phyloP scores from a whole-genome alignment of 177 flowering plant species.

The Tripterygium wilfordii region DNA sequence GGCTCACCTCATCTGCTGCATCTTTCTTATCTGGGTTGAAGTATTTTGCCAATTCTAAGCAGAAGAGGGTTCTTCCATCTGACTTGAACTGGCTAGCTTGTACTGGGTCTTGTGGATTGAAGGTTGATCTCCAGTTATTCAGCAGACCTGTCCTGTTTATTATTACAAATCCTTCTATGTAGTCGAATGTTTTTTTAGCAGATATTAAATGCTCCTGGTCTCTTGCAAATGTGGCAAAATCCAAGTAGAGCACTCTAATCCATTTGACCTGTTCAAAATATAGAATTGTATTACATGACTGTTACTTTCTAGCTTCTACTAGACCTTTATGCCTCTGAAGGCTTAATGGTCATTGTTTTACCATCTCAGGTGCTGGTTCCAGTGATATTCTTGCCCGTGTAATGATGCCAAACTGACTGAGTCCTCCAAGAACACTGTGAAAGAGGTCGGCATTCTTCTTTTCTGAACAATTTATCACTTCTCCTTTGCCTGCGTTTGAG shows the following conservation, averaged over 20 bases:
- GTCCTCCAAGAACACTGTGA: constrained; percentile 66
- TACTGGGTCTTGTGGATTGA: constrained; percentile 42
- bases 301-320: not conserved
- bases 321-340: not conserved
- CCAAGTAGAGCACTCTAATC: constrained; percentile 51
- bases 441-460: constrained; percentile 54
- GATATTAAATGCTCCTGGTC: constrained; percentile 61
- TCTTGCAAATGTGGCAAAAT: constrained; percentile 41
- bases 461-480: constrained; percentile 46
- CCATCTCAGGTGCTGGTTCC: constrained; percentile 62
- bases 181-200: constrained; percentile 45
- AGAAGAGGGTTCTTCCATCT: constrained; percentile 48
- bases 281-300: not conserved
- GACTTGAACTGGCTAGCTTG: constrained; percentile 49
- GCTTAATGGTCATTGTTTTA: constrained; percentile 14
- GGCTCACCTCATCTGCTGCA: constrained; percentile 34
- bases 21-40: constrained; percentile 26
- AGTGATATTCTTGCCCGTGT: constrained; percentile 56
- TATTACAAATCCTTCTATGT: constrained; percentile 62
- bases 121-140: constrained; percentile 46
- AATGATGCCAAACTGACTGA: constrained; percentile 75
- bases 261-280: constrained; percentile 52
- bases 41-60: constrained; percentile 59
- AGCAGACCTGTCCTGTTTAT: constrained; percentile 46
- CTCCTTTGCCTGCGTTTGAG: constrained; percentile 59